Evolutionary conservation across 2,329 filamentous ascomycete genomes (phyloP).

Genomic region (Cordyceps cateniannulata): DNA sequence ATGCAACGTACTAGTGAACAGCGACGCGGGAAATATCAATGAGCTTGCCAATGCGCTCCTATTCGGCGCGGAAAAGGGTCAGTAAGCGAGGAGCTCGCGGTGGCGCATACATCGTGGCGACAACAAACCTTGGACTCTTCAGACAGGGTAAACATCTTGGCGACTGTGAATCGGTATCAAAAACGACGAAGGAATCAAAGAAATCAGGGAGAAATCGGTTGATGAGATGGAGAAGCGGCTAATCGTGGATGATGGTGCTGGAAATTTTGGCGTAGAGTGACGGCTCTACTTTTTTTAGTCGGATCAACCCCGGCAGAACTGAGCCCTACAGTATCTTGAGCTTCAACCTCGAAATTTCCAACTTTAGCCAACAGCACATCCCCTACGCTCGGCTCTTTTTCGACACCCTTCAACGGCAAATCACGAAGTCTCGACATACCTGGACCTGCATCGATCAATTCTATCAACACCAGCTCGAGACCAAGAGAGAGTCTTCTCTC

Average conservation of each 20-base stretch:
- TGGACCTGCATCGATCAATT: neutral
- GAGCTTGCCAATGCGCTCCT: slow-evolving; percentile 97
- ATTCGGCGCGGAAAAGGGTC: slow-evolving; percentile 14
- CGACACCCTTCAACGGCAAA: neutral
- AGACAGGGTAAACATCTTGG: slow-evolving; percentile 63
- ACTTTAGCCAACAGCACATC: neutral
- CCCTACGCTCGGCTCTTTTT: neutral
- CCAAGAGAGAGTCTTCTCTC: neutral
- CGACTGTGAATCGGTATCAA: slow-evolving; percentile 2
- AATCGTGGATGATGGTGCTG: neutral
- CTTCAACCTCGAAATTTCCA: slow-evolving; percentile 10
- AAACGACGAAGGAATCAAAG: neutral
- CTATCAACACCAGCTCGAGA: neutral
- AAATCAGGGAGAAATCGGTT: neutral
- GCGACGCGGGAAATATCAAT: slow-evolving; percentile 91
- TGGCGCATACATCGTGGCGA: neutral
- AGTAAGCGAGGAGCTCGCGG: neutral
- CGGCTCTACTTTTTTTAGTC: neutral
- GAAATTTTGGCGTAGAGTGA: slow-evolving; percentile 8
- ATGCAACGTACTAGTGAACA: slow-evolving; percentile 77
- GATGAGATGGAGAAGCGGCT: neutral
- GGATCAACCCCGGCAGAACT: slow-evolving; percentile 11
- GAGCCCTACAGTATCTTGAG: neutral
- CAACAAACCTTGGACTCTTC: slow-evolving; percentile 86
- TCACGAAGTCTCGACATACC: neutral